Conservation (phyloP, 2,329 filamentous ascomycete genomes). For the Chaetomiaceae sp. region DNA sequence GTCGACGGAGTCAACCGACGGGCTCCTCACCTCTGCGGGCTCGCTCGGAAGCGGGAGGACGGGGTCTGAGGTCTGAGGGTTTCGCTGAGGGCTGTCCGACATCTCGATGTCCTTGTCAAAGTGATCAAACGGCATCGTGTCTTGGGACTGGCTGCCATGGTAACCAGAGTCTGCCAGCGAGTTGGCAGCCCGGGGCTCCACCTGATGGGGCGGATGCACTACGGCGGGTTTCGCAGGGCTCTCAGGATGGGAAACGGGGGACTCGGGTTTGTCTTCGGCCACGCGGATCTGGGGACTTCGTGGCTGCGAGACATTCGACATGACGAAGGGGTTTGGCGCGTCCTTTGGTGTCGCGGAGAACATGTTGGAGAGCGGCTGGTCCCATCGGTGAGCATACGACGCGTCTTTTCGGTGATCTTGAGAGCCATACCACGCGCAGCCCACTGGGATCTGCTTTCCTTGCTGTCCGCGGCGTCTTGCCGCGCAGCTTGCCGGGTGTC, state of each 20-base stretch:
- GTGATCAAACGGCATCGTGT: slow-evolving; percentile 42
- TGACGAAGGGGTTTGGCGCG: slow-evolving; percentile 51
- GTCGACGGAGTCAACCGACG: slow-evolving; percentile 32
- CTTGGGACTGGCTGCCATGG: slow-evolving; percentile 61
- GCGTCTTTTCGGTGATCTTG: neutral
- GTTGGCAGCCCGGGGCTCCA: slow-evolving; percentile 26
- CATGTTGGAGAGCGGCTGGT: slow-evolving; percentile 56
- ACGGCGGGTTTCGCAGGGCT: slow-evolving; percentile 34
- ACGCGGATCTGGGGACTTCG: slow-evolving; percentile 57
- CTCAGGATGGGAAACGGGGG: slow-evolving; percentile 31
- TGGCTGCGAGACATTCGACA: slow-evolving; percentile 43
- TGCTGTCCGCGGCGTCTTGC: slow-evolving; percentile 71
- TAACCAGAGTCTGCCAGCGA: slow-evolving; percentile 62
- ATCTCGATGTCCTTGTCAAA: slow-evolving; percentile 29
- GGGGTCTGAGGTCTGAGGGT: slow-evolving; percentile 17
- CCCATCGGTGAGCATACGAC: slow-evolving; percentile 14
- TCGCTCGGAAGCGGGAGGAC: slow-evolving; percentile 11
- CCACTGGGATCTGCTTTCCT: slow-evolving; percentile 57
- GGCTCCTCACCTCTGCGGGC: slow-evolving; percentile 24
- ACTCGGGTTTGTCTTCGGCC: slow-evolving; percentile 46
- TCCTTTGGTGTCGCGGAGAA: slow-evolving; percentile 53
- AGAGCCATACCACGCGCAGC: slow-evolving; percentile 56
- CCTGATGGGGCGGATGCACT: slow-evolving; percentile 30
- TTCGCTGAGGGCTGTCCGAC: slow-evolving; percentile 18
- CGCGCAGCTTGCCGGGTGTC: slow-evolving; percentile 77